phyloP scores from a whole-genome alignment of 352 stramenopile species.

The Phytophthora chlamydospora region DNA sequence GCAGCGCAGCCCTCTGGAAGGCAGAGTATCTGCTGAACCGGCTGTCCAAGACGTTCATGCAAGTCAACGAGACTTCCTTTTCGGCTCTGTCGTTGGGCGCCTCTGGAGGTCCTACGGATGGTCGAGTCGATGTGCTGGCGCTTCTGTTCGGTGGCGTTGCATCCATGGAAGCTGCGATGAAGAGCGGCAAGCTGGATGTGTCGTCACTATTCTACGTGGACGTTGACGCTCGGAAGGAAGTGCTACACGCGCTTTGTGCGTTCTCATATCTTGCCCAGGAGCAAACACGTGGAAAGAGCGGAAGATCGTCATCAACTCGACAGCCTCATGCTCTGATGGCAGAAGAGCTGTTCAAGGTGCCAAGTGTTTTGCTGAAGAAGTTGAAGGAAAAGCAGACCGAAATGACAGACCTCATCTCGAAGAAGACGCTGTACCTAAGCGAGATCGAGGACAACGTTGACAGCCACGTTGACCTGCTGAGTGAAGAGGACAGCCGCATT shows the following conservation, averaged over 20 bases:
- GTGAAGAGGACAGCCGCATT: conserved; percentile 62
- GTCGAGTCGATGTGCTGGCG: conserved; percentile 71
- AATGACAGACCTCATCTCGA: conserved; percentile 62
- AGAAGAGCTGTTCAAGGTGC: conserved; percentile 71
- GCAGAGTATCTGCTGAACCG: conserved; percentile 72
- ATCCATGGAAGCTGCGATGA: conserved; percentile 84
- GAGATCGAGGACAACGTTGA: conserved; percentile 62
- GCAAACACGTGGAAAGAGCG: conserved; percentile 39
- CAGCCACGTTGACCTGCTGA: conserved; percentile 60
- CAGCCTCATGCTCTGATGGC: conserved; percentile 56
- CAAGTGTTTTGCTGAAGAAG: conserved; percentile 65
- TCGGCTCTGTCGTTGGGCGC: conserved; percentile 26
- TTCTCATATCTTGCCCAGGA: conserved; percentile 81
- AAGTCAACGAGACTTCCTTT: conserved; percentile 41
- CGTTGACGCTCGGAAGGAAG: conserved; percentile 61
- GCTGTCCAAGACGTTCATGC: conserved; percentile 68
- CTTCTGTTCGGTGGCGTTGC: conserved; percentile 72
- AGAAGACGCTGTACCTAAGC: conserved; percentile 79
- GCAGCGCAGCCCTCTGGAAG: conserved; percentile 66
- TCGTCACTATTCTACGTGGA: conserved; percentile 82
- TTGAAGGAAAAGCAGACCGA: conserved; percentile 56
- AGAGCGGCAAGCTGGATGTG: conserved; percentile 74
- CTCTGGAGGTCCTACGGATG: conserved; percentile 29
- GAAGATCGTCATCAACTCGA: conserved; percentile 2
- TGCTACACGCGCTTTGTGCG: conserved; percentile 81